Percentiles rank a stretch among this genome's conserved stretches.
phyloP scores from a whole-genome alignment of 257 asterid genomes.

The Penstemon davidsonii region DNA sequence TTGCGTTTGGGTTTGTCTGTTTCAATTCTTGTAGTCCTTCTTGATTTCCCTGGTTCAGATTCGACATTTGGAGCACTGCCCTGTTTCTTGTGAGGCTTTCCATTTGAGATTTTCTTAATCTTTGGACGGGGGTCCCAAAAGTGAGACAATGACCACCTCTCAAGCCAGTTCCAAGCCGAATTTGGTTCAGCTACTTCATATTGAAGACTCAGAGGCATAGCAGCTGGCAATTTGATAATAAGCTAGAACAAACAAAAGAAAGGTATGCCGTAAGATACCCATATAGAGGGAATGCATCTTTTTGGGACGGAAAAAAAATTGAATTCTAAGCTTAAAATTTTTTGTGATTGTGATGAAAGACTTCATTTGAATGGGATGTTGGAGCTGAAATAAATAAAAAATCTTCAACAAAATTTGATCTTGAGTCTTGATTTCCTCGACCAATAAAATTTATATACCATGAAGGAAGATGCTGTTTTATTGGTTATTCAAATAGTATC shows the following conservation, averaged over 20 bases:
- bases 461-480: too few relatives aligned
- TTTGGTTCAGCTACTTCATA: conserved; percentile 75
- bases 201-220: conserved; percentile 86
- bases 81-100: conserved; percentile 61
- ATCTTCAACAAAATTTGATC: too few relatives aligned
- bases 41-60: conserved; percentile 60
- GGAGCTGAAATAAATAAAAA: too few relatives aligned
- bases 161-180: conserved; percentile 87
- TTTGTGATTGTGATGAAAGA: too few relatives aligned
- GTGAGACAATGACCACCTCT: conserved; percentile 76
- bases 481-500: too few relatives aligned
- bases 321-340: too few relatives aligned
- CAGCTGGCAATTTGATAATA: conserved; percentile 63
- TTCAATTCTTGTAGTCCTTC: conserved; percentile 62
- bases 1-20: conserved; percentile 59
- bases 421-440: too few relatives aligned
- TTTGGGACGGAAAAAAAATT: too few relatives aligned
- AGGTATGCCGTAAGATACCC: conserved; percentile 18
- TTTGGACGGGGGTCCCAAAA: conserved; percentile 68
- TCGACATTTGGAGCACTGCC: conserved; percentile 38
- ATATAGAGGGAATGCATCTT: background rate
- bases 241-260: conserved; percentile 48
- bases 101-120: conserved; percentile 37
- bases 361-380: too few relatives aligned
- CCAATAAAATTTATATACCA: too few relatives aligned